Evolutionary conservation across 2,329 filamentous ascomycete genomes (phyloP).

Genomic region (Pseudogymnoascus sp.): DNA sequence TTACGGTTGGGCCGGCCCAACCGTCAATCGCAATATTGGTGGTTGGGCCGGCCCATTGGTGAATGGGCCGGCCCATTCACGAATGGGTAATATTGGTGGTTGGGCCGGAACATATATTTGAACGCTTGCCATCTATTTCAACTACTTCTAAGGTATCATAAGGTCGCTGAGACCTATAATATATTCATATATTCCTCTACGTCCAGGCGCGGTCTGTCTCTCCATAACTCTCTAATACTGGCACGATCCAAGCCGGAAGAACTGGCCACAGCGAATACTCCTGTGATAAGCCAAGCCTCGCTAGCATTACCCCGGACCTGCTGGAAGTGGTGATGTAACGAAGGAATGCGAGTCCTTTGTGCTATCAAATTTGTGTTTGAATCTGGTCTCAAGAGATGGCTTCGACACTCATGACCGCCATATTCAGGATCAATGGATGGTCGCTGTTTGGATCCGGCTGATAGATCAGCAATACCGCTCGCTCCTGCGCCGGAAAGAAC

Average conservation of each 20-base stretch:
- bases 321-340: background rate
- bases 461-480: conserved; percentile 9
- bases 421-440: background rate
- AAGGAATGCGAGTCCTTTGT: conserved; percentile 24
- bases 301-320: background rate
- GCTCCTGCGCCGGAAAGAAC: conserved; percentile 17
- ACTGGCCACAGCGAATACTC: background rate
- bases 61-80: too few relatives aligned
- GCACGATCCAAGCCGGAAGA: background rate
- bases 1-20: too few relatives aligned
- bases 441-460: background rate
- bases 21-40: too few relatives aligned
- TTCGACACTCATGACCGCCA: background rate
- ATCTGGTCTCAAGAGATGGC: conserved; percentile 21
- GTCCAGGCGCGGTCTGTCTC: background rate
- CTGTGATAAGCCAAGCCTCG: background rate
- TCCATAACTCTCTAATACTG: background rate
- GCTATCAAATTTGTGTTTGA: conserved; percentile 27
- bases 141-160: background rate
- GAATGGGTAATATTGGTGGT: too few relatives aligned
- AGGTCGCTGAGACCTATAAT: background rate
- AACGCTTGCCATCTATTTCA: background rate
- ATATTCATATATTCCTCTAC: background rate
- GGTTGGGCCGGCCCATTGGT: too few relatives aligned
- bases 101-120: too few relatives aligned